Conservation (phyloP, 768 basidiomycete genomes). For the Neoboletus magnificus region DNA sequence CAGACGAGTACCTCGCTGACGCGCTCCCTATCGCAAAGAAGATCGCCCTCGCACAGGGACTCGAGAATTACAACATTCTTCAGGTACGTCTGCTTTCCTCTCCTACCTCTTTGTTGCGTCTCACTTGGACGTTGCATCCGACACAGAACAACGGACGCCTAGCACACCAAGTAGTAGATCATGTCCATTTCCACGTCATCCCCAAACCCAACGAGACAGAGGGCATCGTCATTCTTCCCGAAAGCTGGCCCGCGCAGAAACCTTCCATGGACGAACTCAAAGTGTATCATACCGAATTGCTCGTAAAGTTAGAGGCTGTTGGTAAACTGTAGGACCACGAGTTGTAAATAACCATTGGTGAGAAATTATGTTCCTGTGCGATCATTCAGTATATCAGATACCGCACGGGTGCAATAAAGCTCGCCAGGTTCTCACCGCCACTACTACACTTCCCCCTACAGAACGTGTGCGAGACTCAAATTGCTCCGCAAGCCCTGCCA, state of each 20-base stretch:
- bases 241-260: slow-evolving; percentile 50
- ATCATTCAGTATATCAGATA: not conserved
- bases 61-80: slow-evolving; percentile 83
- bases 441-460: too few relatives aligned
- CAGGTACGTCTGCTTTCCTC: slow-evolving; percentile 38
- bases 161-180: slow-evolving; percentile 71
- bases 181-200: slow-evolving; percentile 93
- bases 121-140: not conserved
- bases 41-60: slow-evolving; percentile 72
- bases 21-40: slow-evolving; percentile 81
- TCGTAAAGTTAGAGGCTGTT: slow-evolving; percentile 13
- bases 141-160: slow-evolving; percentile 63
- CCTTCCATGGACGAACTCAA: slow-evolving; percentile 22
- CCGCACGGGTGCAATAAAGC: not conserved
- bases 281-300: slow-evolving; percentile 17
- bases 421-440: too few relatives aligned
- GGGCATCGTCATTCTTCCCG: slow-evolving; percentile 62
- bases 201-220: slow-evolving; percentile 74
- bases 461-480: too few relatives aligned
- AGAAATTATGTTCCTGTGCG: not conserved
- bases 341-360: not conserved
- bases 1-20: slow-evolving; percentile 80
- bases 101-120: too few relatives aligned
- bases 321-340: slow-evolving; percentile 15
- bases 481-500: too few relatives aligned